Evolutionary conservation across 1,139 yeast genomes (phyloP).

Genomic region (Komagataea norvegica): DNA sequence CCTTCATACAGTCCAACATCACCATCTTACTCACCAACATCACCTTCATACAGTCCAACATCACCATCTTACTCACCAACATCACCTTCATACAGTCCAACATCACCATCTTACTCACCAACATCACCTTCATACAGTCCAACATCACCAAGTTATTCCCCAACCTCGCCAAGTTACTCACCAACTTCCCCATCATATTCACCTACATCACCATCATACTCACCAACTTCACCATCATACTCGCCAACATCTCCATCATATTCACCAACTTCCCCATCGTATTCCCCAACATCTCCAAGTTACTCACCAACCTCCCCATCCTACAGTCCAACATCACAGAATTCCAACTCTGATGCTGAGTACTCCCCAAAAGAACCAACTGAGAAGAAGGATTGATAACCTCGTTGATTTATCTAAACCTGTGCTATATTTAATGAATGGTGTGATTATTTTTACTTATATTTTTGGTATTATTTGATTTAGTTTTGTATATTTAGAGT

Average conservation of each 20-base stretch:
- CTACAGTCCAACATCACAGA: conserved; percentile 58
- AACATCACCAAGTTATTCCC: conserved; percentile 69
- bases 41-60: conserved; percentile 59
- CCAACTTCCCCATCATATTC: conserved; percentile 68
- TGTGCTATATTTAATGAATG: conserved; percentile 11
- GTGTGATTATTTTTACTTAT: conserved; percentile 1
- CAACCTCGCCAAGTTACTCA: conserved; percentile 62
- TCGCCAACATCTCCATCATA: conserved; percentile 67
- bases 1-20: conserved; percentile 65
- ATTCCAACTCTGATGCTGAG: conserved; percentile 62
- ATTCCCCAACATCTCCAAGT: conserved; percentile 59
- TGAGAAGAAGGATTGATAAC: conserved; percentile 1
- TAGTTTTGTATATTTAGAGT: conserved; percentile 5
- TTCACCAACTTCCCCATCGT: conserved; percentile 67
- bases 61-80: conserved; percentile 56
- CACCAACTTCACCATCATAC: conserved; percentile 67
- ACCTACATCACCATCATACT: conserved; percentile 67
- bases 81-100: conserved; percentile 55
- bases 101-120: conserved; percentile 58
- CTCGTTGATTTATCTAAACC: conserved; percentile 1
- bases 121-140: conserved; percentile 61
- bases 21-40: conserved; percentile 59
- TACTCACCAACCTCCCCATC: conserved; percentile 58
- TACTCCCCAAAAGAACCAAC: conserved; percentile 62
- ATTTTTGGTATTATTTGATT: background rate